These are phyloP conservation scores for Cystofilobasidium bisporidii DNA, from an alignment of 768 basidiomycete genomes.

Conservation along the genomic window DNA sequence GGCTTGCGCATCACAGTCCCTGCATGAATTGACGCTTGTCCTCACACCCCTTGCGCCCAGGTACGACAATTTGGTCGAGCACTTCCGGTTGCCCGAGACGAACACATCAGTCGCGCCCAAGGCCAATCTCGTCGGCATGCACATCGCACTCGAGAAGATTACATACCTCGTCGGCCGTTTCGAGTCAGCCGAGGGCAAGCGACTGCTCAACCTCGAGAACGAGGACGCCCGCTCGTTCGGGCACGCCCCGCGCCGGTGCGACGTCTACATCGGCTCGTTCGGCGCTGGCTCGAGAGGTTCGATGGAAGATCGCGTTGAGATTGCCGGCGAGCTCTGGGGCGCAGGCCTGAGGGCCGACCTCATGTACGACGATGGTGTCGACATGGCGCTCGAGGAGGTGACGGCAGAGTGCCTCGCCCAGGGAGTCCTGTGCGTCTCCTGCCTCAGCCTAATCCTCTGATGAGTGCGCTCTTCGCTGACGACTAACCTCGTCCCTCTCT, in stretches of 20 bases:
- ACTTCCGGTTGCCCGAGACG: constrained; percentile 29
- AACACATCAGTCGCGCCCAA: constrained; percentile 17
- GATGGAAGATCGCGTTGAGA: constrained; percentile 33
- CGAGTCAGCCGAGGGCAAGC: constrained; percentile 24
- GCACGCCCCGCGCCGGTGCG: constrained; percentile 34
- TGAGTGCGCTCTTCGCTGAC: too few relatives aligned
- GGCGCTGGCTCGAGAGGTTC: constrained; percentile 20
- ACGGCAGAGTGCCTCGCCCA: constrained; percentile 33
- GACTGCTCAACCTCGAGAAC: constrained; percentile 26
- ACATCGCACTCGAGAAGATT: constrained; percentile 26
- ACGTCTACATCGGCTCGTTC: constrained; percentile 37
- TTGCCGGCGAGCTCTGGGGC: constrained; percentile 35
- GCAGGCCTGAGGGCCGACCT: constrained; percentile 34
- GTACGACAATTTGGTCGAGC: constrained; percentile 35
- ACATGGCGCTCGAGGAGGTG: constrained; percentile 28
- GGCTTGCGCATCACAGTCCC: background rate
- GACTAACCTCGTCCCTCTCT: background rate
- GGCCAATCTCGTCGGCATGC: constrained; percentile 25
- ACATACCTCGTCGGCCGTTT: constrained; percentile 24
- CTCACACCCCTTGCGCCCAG: constrained; percentile 21
- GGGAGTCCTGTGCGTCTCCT: constrained; percentile 35
- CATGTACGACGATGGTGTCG: constrained; percentile 29
- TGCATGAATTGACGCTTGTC: background rate
- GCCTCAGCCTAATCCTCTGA: background rate
- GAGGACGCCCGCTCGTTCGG: constrained; percentile 31